Conservation (phyloP, 352 stramenopile genomes). For the Phytophthora pisi region DNA sequence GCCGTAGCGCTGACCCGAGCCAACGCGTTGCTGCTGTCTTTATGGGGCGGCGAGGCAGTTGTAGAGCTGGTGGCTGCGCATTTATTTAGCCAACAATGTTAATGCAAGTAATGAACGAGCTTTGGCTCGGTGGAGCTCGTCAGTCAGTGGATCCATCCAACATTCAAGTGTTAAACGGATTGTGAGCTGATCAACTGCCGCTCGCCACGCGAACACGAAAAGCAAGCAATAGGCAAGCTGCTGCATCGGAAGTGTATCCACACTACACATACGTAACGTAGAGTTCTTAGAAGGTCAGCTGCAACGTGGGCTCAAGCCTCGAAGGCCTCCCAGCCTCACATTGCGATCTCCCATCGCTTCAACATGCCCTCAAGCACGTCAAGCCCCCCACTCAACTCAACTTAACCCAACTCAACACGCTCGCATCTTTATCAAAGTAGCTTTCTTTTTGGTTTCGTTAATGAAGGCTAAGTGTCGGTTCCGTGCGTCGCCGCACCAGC, state of each 20-base stretch:
- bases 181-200: conserved; percentile 8
- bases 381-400: background rate
- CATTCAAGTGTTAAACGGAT: conserved; percentile 25
- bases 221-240: background rate
- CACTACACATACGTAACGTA: no score
- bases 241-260: no score
- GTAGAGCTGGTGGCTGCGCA: conserved; percentile 14
- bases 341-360: conserved; percentile 1
- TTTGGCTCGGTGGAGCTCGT: conserved; percentile 8
- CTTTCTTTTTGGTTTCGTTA: conserved; percentile 38
- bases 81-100: conserved; percentile 35
- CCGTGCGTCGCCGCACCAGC: conserved; percentile 6
- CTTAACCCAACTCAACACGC: conserved; percentile 4
- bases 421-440: conserved; percentile 36
- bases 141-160: background rate
- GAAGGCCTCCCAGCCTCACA: conserved; percentile 8
- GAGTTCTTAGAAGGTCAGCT: no score
- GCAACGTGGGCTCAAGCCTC: background rate
- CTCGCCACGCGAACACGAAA: background rate
- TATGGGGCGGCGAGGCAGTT: background rate
- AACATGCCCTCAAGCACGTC: background rate
- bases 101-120: conserved; percentile 28
- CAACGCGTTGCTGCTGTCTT: background rate
- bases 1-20: background rate
- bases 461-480: conserved; percentile 31